Percentiles rank a stretch among this genome's conserved stretches.
These are phyloP conservation scores for Dovyalis caffra DNA, from an alignment of 345 rosid species.

Conservation along the genomic window DNA sequence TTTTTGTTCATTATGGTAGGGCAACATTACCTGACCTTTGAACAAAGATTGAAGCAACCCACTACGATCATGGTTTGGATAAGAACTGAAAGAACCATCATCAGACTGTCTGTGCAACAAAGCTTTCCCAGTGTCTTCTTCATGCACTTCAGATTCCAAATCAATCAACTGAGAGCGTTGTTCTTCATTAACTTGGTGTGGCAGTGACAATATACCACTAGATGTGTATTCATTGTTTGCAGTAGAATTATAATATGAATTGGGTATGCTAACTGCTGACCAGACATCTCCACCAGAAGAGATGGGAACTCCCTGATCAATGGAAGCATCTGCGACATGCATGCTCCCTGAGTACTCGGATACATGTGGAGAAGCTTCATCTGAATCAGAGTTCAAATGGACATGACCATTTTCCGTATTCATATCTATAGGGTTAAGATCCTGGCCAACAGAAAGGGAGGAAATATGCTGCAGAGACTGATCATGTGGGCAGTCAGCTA, in stretches of 20 bases:
- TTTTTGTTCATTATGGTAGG: constrained; percentile 55
- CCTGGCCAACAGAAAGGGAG: constrained; percentile 32
- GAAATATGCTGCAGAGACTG: constrained; percentile 41
- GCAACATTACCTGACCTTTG: constrained; percentile 53
- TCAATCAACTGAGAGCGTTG: constrained; percentile 48
- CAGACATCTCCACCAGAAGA: constrained; percentile 54
- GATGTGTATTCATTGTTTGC: constrained; percentile 46
- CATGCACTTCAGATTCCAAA: constrained; percentile 51
- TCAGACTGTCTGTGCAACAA: constrained; percentile 49
- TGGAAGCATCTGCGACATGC: constrained; percentile 40
- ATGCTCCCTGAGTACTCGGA: constrained; percentile 32
- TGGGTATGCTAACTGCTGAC: constrained; percentile 44
- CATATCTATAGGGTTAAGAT: constrained; percentile 26
- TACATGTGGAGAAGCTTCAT: constrained; percentile 38
- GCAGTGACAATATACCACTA: constrained; percentile 43
- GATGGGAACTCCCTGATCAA: constrained; percentile 43
- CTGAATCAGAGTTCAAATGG: constrained; percentile 36
- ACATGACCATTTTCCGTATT: constrained; percentile 36
- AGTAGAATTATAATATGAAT: constrained; percentile 43
- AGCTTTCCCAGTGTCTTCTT: constrained; percentile 40
- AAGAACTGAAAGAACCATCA: constrained; percentile 53
- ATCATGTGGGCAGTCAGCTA: constrained; percentile 27
- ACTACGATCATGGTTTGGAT: constrained; percentile 58
- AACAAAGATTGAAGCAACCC: constrained; percentile 85
- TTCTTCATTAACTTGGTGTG: constrained; percentile 44